Evolutionary conservation across 1,139 yeast genomes (phyloP), one percentile per base, ranked within the genome.

Genomic region (Pichia kudriavzevii): DNA sequence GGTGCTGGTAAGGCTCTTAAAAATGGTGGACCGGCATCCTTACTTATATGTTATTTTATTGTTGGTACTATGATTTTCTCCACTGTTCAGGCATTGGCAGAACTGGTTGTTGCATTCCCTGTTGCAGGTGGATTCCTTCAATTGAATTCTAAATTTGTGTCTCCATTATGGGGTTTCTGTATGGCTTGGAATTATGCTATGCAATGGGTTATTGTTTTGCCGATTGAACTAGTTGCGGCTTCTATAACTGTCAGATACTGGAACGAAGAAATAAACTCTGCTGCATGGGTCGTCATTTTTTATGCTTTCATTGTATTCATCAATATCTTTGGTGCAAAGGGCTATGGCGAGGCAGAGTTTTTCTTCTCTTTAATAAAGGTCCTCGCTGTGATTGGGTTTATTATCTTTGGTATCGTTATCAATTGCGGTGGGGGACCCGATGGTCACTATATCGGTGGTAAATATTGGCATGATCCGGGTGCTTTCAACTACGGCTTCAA

Each of bases 101-200:
- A 79, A 52, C 52, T 79, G 47, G 75, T 78, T 9, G 72, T 78
- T 22, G 64, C 72, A 8, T 74, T 67, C 52, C 84, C 85, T 7
- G 73, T 76, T 27, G 67, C 75, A 17, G 85, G 85, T 42, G 75
- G 80, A 6, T 77, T 77, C 53, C 69, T 75, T 39, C 69, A 74
- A 11, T 73, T 73, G 49, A 68, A 76, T 41, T 66, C 78, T 1
- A 63, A 79, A 42, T 79, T 78, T 44, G 64, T 77, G 20, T 79
- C 75, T 46, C 79, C 79, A 2, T 69, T 80, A 7, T 72, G 79
- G 70, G 84, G 83, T n/a, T 81, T 81, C 53, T 76, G 82, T 18
- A 69, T 73, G 59, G 81, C 79, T 30, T 70, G 78, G 71, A 77
- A 75, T 56, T 78, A 75, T 53, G 72, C 73, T 26, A 55, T 76